These are phyloP conservation scores for Neospora caninum DNA, from an alignment of 169 alveolate species.

Conservation along the genomic window DNA sequence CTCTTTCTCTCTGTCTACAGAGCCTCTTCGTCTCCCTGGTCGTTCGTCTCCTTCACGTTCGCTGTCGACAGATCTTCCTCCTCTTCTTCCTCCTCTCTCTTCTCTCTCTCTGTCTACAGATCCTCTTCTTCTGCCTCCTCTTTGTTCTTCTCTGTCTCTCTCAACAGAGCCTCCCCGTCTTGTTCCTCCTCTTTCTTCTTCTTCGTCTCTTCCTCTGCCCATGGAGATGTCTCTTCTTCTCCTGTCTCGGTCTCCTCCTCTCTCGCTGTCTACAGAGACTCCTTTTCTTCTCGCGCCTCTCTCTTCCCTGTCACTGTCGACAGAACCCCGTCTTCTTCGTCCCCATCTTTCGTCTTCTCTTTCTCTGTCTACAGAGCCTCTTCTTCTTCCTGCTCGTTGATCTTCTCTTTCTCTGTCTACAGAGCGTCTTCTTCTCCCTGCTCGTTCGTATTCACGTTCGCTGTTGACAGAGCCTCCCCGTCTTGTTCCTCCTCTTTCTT, in stretches of 20 bases:
- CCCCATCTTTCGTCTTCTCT: background rate
- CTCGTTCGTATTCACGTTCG: background rate
- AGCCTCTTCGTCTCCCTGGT: background rate
- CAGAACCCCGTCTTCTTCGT: background rate
- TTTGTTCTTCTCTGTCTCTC: background rate
- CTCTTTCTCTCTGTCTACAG: background rate
- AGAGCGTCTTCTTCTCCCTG: background rate
- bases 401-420: background rate
- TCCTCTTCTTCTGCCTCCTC: background rate
- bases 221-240: background rate
- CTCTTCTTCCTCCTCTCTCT: background rate
- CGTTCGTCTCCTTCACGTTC: background rate
- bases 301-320: background rate
- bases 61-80: background rate
- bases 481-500: background rate
- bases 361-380: background rate
- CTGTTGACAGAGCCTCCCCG: background rate
- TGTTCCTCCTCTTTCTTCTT: background rate
- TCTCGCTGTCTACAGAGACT: background rate
- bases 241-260: background rate
- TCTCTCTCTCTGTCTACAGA: background rate
- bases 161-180: background rate
- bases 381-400: background rate
- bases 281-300: background rate
- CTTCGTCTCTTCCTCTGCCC: background rate